A percentile compares a stretch with the other conserved stretches of the same genome.
These are phyloP conservation scores for Stemphylium lycopersici DNA, from an alignment of 2,329 filamentous ascomycete genomes.

Conservation along the genomic window DNA sequence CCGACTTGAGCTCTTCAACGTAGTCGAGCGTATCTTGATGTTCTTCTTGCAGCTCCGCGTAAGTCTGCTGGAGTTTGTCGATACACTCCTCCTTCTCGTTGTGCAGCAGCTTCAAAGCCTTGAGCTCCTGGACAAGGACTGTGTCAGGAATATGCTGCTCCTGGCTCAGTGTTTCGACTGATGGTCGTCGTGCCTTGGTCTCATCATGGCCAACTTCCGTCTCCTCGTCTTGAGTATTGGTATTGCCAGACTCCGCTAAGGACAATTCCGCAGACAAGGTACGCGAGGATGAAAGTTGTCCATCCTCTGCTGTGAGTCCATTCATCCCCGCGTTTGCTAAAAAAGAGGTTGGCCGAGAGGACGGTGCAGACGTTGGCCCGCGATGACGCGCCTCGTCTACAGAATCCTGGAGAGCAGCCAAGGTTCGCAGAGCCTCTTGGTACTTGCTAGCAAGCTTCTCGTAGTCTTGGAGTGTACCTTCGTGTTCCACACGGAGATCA, in stretches of 20 bases:
- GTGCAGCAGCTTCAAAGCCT: conserved; percentile 72
- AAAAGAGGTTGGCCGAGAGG: conserved; percentile 76
- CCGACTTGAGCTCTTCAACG: conserved; percentile 88
- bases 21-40: conserved; percentile 83
- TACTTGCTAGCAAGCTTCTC: conserved; percentile 87
- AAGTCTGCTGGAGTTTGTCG: conserved; percentile 74
- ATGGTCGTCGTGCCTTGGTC: conserved; percentile 54
- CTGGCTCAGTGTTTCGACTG: conserved; percentile 27
- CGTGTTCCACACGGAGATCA: conserved; percentile 88
- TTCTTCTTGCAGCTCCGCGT: conserved; percentile 80
- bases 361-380: conserved; percentile 58
- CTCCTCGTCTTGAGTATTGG: conserved; percentile 38
- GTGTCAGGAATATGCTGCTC: conserved; percentile 17
- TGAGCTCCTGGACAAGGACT: conserved; percentile 64
- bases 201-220: conserved; percentile 66
- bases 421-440: conserved; percentile 79
- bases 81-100: conserved; percentile 79
- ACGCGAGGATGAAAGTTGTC: conserved; percentile 78
- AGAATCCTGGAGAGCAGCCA: conserved; percentile 85
- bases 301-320: conserved; percentile 69
- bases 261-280: conserved; percentile 95
- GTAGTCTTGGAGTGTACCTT: conserved; percentile 79
- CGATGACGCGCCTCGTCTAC: conserved; percentile 77
- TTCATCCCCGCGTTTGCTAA: conserved; percentile 77
- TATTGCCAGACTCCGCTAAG: conserved; percentile 71